Base-by-base conservation (phyloP, 208 protist genomes). In the Leishmania martiniquensis region DNA sequence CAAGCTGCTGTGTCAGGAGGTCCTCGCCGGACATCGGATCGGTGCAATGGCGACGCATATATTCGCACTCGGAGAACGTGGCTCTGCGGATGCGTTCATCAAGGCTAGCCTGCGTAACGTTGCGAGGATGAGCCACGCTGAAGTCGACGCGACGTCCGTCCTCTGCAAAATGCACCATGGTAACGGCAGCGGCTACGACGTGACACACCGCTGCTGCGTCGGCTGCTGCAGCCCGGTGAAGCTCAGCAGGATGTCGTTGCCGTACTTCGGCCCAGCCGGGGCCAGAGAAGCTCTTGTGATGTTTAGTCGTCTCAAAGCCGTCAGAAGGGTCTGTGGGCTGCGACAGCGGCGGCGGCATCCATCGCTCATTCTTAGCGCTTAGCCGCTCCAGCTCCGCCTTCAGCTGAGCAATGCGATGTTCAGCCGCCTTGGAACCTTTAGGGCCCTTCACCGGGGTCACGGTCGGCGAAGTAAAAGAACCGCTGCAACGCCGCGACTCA, bases 221-320 rank as follows among this genome's bases (percentile, higher is more conserved):
- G 49, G 25, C 62, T 0, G 32, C 32, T 20, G 45, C 73, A 17
- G 73, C 73, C 2, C 34, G 42, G 57, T n/a, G 73, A 47, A 77
- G n/a, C 44, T 52, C 63, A 25, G 37, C 45, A 52, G 73, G 73
- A 51, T 77, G 60, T 25, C 29, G 59, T 3, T 39, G 57, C 73
- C 68, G 22, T 17, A 51, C 57, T 1, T 69, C 59, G 13, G 12
- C 6, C 73, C 51, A 63, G 22, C 62, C 73, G 12, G 17, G n/a
- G 15, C 47, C 73, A 17, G 44, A 20, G 25, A 77, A 13, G 25
- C 49, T 17, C 62, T 77, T 77, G 60, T 65, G 57, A 47, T 77
- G 73, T 6, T 77, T 44, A 25, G 73, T 70, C 0, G 42, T 51
- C 42, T 17, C 39, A 25, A 34, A 0, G 4, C 7, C 42, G 22